Conservation (phyloP, 441 rosid genomes). For the Macaranga tanarius region DNA sequence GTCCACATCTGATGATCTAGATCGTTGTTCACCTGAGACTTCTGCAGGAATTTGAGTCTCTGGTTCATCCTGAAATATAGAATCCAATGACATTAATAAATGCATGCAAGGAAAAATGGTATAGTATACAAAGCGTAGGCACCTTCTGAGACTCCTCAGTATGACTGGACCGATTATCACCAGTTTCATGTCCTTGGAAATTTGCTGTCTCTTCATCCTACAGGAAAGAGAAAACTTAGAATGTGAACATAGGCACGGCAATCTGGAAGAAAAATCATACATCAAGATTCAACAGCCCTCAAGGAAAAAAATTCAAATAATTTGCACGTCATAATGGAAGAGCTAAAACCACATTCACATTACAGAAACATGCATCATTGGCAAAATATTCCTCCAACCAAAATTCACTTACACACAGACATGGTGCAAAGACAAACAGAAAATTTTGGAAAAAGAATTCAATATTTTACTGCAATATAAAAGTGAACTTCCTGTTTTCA, state of each 20-base stretch:
- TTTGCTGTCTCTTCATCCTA: slow-evolving; percentile 56
- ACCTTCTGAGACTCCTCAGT: slow-evolving; percentile 56
- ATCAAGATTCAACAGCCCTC: background rate
- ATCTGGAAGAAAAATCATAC: background rate
- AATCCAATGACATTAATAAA: background rate
- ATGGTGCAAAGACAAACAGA: background rate
- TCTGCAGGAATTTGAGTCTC: slow-evolving; percentile 45
- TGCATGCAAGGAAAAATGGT: background rate
- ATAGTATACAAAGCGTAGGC: slow-evolving; percentile 8
- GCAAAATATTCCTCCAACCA: background rate
- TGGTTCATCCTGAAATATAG: slow-evolving; percentile 48
- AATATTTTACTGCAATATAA: too few relatives aligned
- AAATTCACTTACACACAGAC: background rate
- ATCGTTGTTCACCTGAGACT: slow-evolving; percentile 38
- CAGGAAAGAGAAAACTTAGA: background rate
- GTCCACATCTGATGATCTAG: slow-evolving; percentile 35
- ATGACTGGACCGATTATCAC: slow-evolving; percentile 33
- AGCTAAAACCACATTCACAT: background rate
- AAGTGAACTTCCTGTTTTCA: background rate
- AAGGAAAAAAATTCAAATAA: background rate
- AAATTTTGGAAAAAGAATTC: background rate
- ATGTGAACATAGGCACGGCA: background rate
- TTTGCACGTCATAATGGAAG: background rate
- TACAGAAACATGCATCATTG: background rate
- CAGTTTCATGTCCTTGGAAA: slow-evolving; percentile 49